Conservation (phyloP, 2,329 filamentous ascomycete genomes). For the Xylariomycetidae sp. region DNA sequence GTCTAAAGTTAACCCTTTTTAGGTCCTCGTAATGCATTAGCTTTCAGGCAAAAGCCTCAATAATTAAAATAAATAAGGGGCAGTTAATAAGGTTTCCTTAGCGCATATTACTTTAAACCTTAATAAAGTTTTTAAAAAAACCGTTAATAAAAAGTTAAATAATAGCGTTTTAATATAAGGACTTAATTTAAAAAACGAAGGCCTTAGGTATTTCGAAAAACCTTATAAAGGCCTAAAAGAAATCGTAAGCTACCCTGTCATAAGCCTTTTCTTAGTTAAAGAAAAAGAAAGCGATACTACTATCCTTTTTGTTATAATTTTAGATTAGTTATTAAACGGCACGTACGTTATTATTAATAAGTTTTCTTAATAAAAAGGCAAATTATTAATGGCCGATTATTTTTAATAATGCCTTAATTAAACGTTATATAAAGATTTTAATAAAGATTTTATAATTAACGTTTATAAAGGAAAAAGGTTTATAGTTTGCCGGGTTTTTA, state of each 20-base stretch:
- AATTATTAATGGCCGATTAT: constrained; percentile 1
- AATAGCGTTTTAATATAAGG: not conserved
- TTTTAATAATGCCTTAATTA: constrained; percentile 1
- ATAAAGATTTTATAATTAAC: constrained; percentile 4
- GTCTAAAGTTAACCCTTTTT: not conserved
- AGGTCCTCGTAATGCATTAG: not conserved
- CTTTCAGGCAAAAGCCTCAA: constrained; percentile 1
- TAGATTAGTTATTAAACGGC: constrained; percentile 1
- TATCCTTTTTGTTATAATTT: not conserved
- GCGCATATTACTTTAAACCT: not conserved
- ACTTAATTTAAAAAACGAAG: not conserved
- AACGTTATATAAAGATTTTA: constrained; percentile 1
- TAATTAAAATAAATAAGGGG: constrained; percentile 1
- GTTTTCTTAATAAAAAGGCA: not conserved
- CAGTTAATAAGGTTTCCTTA: constrained; percentile 1
- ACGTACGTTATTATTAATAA: constrained; percentile 2
- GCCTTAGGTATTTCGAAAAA: not conserved
- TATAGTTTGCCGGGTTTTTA: constrained; percentile 1
- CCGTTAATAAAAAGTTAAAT: constrained; percentile 1
- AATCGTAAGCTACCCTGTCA: constrained; percentile 1
- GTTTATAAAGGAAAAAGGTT: constrained; percentile 3
- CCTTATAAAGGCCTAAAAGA: constrained; percentile 1
- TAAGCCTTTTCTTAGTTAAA: constrained; percentile 1
- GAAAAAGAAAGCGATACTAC: not conserved
- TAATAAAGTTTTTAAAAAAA: not conserved